Base-by-base conservation (phyloP, 139 green algal genomes). In the Chlorella sp. region DNA sequence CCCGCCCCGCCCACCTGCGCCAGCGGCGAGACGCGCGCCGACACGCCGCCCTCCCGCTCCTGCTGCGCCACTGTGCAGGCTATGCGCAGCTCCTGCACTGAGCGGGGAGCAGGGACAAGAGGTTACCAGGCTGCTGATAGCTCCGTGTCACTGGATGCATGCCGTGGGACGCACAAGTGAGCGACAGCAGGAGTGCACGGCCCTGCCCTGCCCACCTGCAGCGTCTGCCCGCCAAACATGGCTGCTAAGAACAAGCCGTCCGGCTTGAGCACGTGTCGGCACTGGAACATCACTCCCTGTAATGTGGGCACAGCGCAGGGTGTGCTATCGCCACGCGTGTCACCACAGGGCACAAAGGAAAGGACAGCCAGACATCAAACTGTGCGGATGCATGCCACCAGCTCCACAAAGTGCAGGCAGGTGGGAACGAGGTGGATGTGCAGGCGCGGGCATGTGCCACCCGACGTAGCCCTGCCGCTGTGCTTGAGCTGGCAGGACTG, bases 11-110 rank as follows among this genome's bases (percentile, higher is more conserved):
- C 0, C 41, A 95, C 93, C 89, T 94, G 90, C 16, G 89, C 94
- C 16, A 97, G 86, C 11, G 94, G 94, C 19, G 95, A 97, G 6
- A 96, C 87, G 26, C 95, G 81, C 24, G 90, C 83, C 9, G 92
- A 96, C 3, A 98, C 90, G 30, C 94, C 94, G 28, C 95, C 95
- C 87, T 98, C 92, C 13, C 91, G 54, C 80, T 97, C 94, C 73
- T 94, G 84, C 82, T 98, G 92, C 36, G 95, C 94, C 36, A 97
- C 73, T 8, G 88, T 89, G 74, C 92, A 96, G 0, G 92, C 89
- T 22, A 97, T 96, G 22, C 94, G 87, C 36, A 98, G 75, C 89
- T 98, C 94, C 72, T 93, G 92, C 36, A 13, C 43, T 36, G 41
- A 13, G 72, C 14, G 6, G 41, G 72, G 19, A 32, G 36, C 36